Base-by-base conservation (phyloP, 495 filamentous ascomycete genomes). In the Xylaria castorea region DNA sequence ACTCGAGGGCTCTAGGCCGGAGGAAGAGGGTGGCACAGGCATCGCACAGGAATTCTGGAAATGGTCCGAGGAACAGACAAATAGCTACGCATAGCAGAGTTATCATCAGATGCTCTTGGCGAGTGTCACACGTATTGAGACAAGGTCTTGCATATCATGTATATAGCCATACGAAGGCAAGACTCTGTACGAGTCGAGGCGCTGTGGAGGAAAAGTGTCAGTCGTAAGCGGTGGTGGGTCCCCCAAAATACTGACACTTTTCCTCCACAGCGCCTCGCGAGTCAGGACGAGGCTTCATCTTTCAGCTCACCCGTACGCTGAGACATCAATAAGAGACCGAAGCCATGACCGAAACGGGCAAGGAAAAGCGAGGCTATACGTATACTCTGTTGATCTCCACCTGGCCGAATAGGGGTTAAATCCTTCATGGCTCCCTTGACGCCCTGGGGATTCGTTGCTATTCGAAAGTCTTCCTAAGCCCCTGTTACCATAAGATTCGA, bases 41-140 rank as follows among this genome's bases (percentile, higher is more conserved):
- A 61, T 81, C 62, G 83, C 78, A 0, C 73, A 75, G 44, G 76
- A 79, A 27, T 85, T 83, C 71, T 84, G 81, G 79, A 77, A 82
- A 25, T 86, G 82, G 83, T 78, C 76, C 48, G 79, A 83, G 55
- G 80, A 83, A 71, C 80, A 85, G 69, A 78, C 83, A 9, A 78
- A 79, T 40, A 64, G 69, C 11, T 79, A 79, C 55, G 42, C 73
- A 51, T 78, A 50, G n/a, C 36, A 27, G 40, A 32, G 6, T 5
- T 32, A 20, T 32, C 16, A 18, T 32, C 16, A 3, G 12, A 18
- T 32, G 1, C 34, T 30, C 0, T 32, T 32, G 14, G 7, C 11
- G 38, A 42, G 7, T 44, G 42, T 18, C 5, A 44, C 14, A 44
- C 16, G 46, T 48, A 48, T 22, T 51, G 8, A 51, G 48, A 51